These are phyloP conservation scores for Niveomyces coronatus DNA, from an alignment of 2,329 filamentous ascomycete species.

Conservation along the genomic window DNA sequence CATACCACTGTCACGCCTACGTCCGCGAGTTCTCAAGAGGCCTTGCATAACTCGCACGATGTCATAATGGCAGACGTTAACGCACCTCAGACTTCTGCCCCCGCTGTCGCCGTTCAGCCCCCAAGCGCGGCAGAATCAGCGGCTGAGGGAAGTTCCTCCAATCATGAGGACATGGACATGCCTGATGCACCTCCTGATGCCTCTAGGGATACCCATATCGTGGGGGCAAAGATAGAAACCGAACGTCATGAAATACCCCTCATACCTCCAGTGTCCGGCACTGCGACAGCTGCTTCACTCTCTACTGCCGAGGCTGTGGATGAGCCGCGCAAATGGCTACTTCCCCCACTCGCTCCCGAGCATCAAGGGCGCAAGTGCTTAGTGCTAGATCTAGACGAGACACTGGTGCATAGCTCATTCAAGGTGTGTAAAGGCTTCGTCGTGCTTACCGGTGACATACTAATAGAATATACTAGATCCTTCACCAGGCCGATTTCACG, in stretches of 20 bases:
- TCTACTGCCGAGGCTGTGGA: constrained; percentile 30
- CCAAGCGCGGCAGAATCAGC: constrained; percentile 20
- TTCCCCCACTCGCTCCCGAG: constrained; percentile 72
- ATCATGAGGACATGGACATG: constrained; percentile 59
- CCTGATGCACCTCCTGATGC: constrained; percentile 47
- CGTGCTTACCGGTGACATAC: constrained; percentile 7
- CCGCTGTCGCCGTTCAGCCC: constrained; percentile 33
- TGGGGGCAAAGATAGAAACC: constrained; percentile 21
- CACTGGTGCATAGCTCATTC: constrained; percentile 95
- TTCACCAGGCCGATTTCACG: constrained; percentile 97
- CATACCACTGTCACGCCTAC: no score
- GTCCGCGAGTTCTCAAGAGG: constrained; percentile 35
- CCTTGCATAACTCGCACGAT: constrained; percentile 37
- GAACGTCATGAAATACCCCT: constrained; percentile 29
- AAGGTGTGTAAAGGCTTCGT: constrained; percentile 51
- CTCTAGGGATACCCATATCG: constrained; percentile 28
- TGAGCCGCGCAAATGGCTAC: constrained; percentile 51
- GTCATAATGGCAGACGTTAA: constrained; percentile 34
- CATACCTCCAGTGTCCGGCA: constrained; percentile 36
- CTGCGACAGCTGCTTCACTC: constrained; percentile 29
- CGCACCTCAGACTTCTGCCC: constrained; percentile 33
- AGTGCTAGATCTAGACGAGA: constrained; percentile 92
- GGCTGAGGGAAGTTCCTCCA: constrained; percentile 17
- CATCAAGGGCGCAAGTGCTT: constrained; percentile 86
- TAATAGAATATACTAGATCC: constrained; percentile 49